phyloP scores from a whole-genome alignment of 352 stramenopile genomes.

The Phytophthora litchii region DNA sequence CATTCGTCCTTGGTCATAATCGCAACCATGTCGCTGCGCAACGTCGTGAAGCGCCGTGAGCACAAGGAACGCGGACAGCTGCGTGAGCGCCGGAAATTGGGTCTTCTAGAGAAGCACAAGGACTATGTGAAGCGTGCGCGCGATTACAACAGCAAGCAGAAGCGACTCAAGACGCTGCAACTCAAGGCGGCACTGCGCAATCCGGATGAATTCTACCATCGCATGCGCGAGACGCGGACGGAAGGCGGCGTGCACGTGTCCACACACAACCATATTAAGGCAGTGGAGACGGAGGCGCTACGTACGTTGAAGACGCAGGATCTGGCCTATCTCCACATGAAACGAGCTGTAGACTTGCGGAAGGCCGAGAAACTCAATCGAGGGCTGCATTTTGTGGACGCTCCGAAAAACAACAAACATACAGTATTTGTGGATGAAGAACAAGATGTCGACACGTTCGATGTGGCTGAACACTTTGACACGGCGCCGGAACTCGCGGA shows the following conservation, averaged over 20 bases:
- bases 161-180: slow-evolving; percentile 87
- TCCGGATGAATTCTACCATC: slow-evolving; percentile 99
- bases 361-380: slow-evolving; percentile 82
- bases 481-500: slow-evolving; percentile 76
- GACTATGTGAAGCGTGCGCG: slow-evolving; percentile 97
- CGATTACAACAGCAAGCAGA: slow-evolving; percentile 97
- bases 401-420: slow-evolving; percentile 89
- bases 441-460: slow-evolving; percentile 82
- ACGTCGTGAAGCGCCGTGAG: slow-evolving; percentile 98
- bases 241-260: slow-evolving; percentile 78
- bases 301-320: slow-evolving; percentile 97
- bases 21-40: slow-evolving; percentile 86
- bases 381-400: slow-evolving; percentile 82
- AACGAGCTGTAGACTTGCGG: slow-evolving; percentile 73
- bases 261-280: slow-evolving; percentile 69
- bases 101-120: slow-evolving; percentile 98
- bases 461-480: slow-evolving; percentile 93
- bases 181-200: slow-evolving; percentile 96
- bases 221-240: slow-evolving; percentile 92
- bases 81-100: slow-evolving; percentile 89
- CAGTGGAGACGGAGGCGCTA: slow-evolving; percentile 81
- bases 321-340: slow-evolving; percentile 94
- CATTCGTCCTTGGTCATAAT: slow-evolving; percentile 3
- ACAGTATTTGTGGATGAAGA: slow-evolving; percentile 94
- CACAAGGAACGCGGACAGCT: slow-evolving; percentile 99